phyloP scores from a whole-genome alignment of 2,329 filamentous ascomycete genomes.

The Cadophora sp. region DNA sequence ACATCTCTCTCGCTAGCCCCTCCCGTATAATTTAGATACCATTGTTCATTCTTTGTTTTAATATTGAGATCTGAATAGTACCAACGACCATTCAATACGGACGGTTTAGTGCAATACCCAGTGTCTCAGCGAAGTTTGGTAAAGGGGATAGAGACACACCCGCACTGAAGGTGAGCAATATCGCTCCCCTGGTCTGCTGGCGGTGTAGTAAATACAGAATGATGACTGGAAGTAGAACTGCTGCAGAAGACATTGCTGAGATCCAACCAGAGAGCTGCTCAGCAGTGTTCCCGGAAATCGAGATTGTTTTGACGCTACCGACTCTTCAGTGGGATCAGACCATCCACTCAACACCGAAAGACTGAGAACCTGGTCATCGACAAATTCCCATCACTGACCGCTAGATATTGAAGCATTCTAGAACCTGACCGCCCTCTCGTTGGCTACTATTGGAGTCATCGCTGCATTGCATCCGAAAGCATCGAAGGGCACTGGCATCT shows the following conservation, averaged over 20 bases:
- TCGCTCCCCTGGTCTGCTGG: constrained; percentile 27
- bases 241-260: background rate
- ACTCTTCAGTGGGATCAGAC: background rate
- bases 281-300: background rate
- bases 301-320: background rate
- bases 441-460: constrained; percentile 26
- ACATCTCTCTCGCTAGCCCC: background rate
- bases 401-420: constrained; percentile 4
- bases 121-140: constrained; percentile 30
- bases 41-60: constrained; percentile 13
- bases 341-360: constrained; percentile 2
- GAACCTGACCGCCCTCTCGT: constrained; percentile 28
- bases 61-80: background rate
- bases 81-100: constrained; percentile 14
- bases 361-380: background rate
- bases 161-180: constrained; percentile 31
- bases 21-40: background rate
- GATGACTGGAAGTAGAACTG: constrained; percentile 25
- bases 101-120: constrained; percentile 19
- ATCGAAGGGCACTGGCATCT: constrained; percentile 26
- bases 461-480: constrained; percentile 34
- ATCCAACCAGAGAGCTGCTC: constrained; percentile 3
- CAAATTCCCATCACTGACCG: constrained; percentile 7
- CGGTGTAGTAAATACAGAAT: constrained; percentile 33
- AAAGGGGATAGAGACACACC: constrained; percentile 22